A percentile compares a stretch with the other conserved stretches of the same genome.
phyloP scores from a whole-genome alignment of 2,329 filamentous ascomycete genomes.

The Fusarium abutilonis region DNA sequence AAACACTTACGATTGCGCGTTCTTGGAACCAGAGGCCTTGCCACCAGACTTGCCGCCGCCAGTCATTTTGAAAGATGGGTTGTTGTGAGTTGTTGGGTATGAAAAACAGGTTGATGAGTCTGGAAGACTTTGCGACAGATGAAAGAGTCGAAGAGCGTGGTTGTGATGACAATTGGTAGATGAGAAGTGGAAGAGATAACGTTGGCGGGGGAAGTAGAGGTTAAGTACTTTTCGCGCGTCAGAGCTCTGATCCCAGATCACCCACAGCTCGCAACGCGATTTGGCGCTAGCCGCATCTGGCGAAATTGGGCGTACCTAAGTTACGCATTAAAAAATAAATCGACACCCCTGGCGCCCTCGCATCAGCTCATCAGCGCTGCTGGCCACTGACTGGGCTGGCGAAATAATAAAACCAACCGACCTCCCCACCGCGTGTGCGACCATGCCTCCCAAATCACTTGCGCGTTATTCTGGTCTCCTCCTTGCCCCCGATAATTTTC shows the following conservation, averaged over 20 bases:
- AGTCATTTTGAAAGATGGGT: constrained; percentile 86
- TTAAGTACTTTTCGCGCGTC: constrained; percentile 67
- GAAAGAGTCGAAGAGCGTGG: constrained; percentile 48
- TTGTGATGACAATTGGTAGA: constrained; percentile 52
- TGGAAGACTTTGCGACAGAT: constrained; percentile 39
- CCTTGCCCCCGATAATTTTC: constrained; percentile 3
- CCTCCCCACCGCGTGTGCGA: constrained; percentile 6
- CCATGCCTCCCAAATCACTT: constrained; percentile 24
- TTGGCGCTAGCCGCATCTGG: constrained; percentile 47
- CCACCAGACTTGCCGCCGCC: constrained; percentile 99
- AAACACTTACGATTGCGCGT: constrained; percentile 89
- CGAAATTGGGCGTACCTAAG: constrained; percentile 45
- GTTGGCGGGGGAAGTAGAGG: constrained; percentile 57
- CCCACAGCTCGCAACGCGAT: constrained; percentile 47
- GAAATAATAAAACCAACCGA: constrained; percentile 43
- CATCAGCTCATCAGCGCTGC: constrained; percentile 14
- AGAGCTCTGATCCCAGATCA: constrained; percentile 62
- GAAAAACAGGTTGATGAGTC: constrained; percentile 31
- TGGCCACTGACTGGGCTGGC: constrained; percentile 2
- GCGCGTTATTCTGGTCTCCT: constrained; percentile 21
- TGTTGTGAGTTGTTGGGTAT: constrained; percentile 26
- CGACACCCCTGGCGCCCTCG: constrained; percentile 35
- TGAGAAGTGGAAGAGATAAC: constrained; percentile 50
- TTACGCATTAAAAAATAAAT: constrained; percentile 44
- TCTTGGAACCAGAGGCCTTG: constrained; percentile 99